Percentiles rank a stretch among this genome's conserved stretches.
Conservation (phyloP, 2,329 filamentous ascomycete species). For the Alternaria solani region DNA sequence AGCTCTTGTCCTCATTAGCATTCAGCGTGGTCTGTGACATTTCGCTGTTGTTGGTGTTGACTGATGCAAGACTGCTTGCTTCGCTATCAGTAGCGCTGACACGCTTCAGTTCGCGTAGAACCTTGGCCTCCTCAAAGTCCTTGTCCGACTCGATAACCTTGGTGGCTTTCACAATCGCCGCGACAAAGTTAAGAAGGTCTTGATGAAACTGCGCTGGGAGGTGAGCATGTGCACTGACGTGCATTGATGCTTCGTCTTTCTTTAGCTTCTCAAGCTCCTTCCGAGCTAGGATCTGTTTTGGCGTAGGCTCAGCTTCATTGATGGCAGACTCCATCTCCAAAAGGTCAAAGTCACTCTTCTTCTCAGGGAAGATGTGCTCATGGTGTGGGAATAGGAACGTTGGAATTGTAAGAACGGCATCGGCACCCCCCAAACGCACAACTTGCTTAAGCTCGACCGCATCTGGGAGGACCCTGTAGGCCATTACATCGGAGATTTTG, state of each 20-base stretch:
- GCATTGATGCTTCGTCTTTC: conserved; percentile 60
- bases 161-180: conserved; percentile 64
- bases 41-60: conserved; percentile 26
- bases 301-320: conserved; percentile 54
- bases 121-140: conserved; percentile 50
- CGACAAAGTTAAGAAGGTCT: conserved; percentile 62
- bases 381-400: conserved; percentile 63
- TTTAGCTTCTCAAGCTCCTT: conserved; percentile 52
- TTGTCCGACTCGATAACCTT: conserved; percentile 64
- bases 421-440: conserved; percentile 60
- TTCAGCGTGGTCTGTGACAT: conserved; percentile 19
- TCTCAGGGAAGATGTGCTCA: conserved; percentile 60
- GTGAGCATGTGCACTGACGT: conserved; percentile 58
- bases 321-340: conserved; percentile 50
- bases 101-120: conserved; percentile 39
- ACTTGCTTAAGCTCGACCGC: conserved; percentile 58
- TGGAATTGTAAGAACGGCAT: conserved; percentile 59
- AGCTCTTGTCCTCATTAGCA: conserved; percentile 28
- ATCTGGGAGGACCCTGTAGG: conserved; percentile 57
- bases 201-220: conserved; percentile 62
- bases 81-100: conserved; percentile 36
- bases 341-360: conserved; percentile 47
- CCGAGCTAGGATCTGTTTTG: conserved; percentile 53
- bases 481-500: conserved; percentile 59
- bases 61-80: conserved; percentile 31